These are phyloP conservation scores for Delphinella strobiligena DNA, from an alignment of 2,329 filamentous ascomycete genomes.

Conservation along the genomic window DNA sequence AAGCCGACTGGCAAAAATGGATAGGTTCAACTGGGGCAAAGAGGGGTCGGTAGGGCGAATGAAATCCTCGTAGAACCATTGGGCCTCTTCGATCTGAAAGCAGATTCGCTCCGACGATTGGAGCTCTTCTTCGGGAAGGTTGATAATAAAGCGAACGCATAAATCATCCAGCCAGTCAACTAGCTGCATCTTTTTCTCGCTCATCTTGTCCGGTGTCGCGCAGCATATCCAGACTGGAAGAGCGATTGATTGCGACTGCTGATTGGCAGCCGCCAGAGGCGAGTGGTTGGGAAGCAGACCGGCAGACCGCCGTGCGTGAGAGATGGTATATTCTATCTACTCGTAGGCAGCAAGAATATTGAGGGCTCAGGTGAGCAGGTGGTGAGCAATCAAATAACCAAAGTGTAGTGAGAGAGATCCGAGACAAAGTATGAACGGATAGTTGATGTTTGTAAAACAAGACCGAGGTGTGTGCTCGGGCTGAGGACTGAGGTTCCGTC, in stretches of 20 bases:
- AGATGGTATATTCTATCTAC: no score
- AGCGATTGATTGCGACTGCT: no score
- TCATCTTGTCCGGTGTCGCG: constrained; percentile 52
- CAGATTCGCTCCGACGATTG: constrained; percentile 86
- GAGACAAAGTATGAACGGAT: neutral
- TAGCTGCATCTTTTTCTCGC: constrained; percentile 68
- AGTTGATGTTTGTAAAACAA: no score
- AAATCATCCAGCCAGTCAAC: constrained; percentile 97
- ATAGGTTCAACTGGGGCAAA: constrained; percentile 74
- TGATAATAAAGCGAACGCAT: constrained; percentile 95
- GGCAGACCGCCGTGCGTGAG: no score
- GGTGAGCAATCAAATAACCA: neutral
- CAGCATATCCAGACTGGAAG: constrained; percentile 44
- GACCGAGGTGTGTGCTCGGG: no score
- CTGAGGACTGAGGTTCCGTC: no score
- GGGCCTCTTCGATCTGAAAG: constrained; percentile 97
- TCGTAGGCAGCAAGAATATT: no score
- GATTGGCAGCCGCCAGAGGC: no score
- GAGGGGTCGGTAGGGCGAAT: constrained; percentile 78
- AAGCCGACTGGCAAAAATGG: constrained; percentile 77
- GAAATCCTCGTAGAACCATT: constrained; percentile 99
- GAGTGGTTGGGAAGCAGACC: no score
- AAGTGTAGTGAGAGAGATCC: neutral
- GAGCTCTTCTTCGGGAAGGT: constrained; percentile 84
- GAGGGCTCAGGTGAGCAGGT: no score